These are phyloP conservation scores for Spongospora subterranea DNA, from an alignment of 208 protist genomes.

Conservation along the genomic window DNA sequence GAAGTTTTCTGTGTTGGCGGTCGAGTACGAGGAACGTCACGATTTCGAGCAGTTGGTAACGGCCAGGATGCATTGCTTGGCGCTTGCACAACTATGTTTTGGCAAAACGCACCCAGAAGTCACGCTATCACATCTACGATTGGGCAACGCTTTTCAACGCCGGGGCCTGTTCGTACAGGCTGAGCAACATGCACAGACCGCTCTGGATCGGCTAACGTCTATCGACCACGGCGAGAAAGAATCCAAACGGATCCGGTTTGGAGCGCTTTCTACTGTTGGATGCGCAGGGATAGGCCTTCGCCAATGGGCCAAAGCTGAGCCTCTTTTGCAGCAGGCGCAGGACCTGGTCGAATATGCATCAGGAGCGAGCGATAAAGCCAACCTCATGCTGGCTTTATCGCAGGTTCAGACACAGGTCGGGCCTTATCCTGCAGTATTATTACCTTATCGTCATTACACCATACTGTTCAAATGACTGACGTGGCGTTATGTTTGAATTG, in stretches of 20 bases:
- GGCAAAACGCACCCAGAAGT: conserved; percentile 27
- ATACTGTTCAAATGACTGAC: too few species aligned
- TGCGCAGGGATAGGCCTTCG: neutral
- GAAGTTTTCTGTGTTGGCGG: neutral
- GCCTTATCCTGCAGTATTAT: too few species aligned
- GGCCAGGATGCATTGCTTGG: conserved; percentile 42
- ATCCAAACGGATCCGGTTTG: neutral
- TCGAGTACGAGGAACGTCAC: conserved; percentile 11
- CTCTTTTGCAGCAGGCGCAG: neutral
- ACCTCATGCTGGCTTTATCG: neutral
- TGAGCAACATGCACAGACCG: neutral
- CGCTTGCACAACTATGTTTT: conserved; percentile 39
- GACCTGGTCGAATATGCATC: neutral
- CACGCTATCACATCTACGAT: neutral
- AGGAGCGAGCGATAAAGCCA: neutral
- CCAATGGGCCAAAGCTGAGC: conserved; percentile 11
- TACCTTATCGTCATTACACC: too few species aligned
- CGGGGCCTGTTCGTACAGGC: conserved; percentile 29
- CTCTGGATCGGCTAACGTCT: neutral
- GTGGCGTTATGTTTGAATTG: neutral
- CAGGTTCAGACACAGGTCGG: neutral
- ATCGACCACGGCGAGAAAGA: neutral
- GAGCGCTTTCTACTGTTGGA: neutral
- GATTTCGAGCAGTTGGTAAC: neutral
- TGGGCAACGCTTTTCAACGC: neutral